Percentiles rank a stretch among this genome's conserved stretches.
These are phyloP conservation scores for Colletotrichum endophyticum DNA, from an alignment of 2,329 filamentous ascomycete genomes.

Conservation along the genomic window DNA sequence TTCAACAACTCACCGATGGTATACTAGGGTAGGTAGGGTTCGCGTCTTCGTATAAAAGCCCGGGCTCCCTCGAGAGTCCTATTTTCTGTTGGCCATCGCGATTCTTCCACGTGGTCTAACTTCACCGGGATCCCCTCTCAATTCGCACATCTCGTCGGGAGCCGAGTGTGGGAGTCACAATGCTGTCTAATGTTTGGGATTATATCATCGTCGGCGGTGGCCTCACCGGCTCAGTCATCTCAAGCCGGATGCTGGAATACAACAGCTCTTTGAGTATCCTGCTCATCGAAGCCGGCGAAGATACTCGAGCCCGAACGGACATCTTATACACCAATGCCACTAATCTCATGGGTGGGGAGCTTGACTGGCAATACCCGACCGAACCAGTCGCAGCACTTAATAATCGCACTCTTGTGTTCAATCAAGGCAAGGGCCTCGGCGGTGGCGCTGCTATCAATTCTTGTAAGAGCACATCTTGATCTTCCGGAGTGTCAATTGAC, in stretches of 20 bases:
- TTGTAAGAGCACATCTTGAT: background rate
- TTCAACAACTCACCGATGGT: background rate
- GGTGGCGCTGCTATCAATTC: conserved; percentile 8
- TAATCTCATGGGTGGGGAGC: conserved; percentile 19
- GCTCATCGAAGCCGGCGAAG: conserved; percentile 41
- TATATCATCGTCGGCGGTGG: conserved; percentile 43
- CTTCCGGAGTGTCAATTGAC: background rate
- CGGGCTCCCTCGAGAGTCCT: background rate
- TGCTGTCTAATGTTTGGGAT: conserved; percentile 24
- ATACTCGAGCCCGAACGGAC: background rate
- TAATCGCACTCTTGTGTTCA: background rate
- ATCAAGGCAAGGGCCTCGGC: conserved; percentile 9
- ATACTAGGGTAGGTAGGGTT: background rate
- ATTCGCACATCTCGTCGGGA: background rate
- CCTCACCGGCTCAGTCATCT: conserved; percentile 38
- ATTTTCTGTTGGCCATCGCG: background rate
- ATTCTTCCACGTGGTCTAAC: background rate
- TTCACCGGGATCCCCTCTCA: background rate
- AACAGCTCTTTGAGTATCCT: conserved; percentile 34
- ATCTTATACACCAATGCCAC: conserved; percentile 8
- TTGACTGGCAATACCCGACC: conserved; percentile 40
- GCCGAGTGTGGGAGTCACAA: background rate
- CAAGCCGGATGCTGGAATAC: conserved; percentile 32
- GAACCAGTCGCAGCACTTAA: conserved; percentile 24
- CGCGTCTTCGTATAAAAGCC: background rate